Conservation (phyloP, 192 early-diverging fungal genomes). For the Coemansia biformis region DNA sequence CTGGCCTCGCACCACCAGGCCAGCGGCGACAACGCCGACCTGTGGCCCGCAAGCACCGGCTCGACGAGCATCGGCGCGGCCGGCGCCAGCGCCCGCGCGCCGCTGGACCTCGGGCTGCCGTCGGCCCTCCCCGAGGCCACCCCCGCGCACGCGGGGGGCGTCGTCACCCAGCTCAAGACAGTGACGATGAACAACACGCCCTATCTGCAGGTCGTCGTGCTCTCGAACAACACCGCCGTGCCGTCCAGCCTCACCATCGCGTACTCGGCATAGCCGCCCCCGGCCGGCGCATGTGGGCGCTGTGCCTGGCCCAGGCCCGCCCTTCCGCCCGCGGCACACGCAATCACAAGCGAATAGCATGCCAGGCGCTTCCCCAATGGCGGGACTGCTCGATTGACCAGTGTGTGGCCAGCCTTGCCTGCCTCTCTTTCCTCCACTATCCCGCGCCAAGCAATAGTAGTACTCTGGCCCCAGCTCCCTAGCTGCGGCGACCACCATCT, state of each 20-base stretch:
- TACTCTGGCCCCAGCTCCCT: too few species aligned
- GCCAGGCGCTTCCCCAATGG: too few species aligned
- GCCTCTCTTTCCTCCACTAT: background rate
- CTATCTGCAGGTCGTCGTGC: slow-evolving; percentile 32
- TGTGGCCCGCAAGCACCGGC: slow-evolving; percentile 37
- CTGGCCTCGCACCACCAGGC: slow-evolving; percentile 18
- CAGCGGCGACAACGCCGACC: slow-evolving; percentile 22
- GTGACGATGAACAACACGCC: slow-evolving; percentile 29
- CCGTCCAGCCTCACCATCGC: slow-evolving; percentile 31
- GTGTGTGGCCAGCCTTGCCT: too few species aligned
- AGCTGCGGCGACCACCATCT: too few species aligned
- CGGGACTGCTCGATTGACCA: too few species aligned
- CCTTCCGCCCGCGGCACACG: too few species aligned
- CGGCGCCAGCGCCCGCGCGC: slow-evolving; percentile 8
- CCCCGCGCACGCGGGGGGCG: background rate
- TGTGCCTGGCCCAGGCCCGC: too few species aligned
- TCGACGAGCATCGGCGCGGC: slow-evolving; percentile 12
- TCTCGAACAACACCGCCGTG: slow-evolving; percentile 37
- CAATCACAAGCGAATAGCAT: too few species aligned
- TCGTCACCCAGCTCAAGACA: slow-evolving; percentile 22
- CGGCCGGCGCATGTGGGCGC: too few species aligned
- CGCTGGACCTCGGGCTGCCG: slow-evolving; percentile 19
- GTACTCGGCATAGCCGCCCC: slow-evolving; percentile 6
- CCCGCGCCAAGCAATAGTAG: too few species aligned
- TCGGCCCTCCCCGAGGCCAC: background rate